Conservation (phyloP, 768 basidiomycete species). For the Gloeophyllum trabeum region DNA sequence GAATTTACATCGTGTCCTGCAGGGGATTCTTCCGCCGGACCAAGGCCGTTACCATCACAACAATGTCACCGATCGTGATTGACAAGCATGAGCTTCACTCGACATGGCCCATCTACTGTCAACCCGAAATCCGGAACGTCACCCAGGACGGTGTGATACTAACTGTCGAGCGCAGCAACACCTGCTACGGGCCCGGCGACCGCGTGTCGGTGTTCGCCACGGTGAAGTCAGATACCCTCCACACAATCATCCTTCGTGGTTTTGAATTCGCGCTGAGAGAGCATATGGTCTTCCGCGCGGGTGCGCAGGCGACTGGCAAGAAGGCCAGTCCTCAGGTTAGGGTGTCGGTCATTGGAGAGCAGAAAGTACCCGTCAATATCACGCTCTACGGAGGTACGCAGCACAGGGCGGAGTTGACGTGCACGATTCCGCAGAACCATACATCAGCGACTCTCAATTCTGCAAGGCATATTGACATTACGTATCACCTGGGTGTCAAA, state of each 20-base stretch:
- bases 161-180: constrained; percentile 60
- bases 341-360: constrained; percentile 48
- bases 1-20: no score
- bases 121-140: constrained; percentile 60
- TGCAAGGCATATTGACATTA: constrained; percentile 79
- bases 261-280: constrained; percentile 79
- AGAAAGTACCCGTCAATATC: constrained; percentile 60
- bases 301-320: constrained; percentile 40
- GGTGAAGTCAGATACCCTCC: constrained; percentile 57
- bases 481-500: constrained; percentile 66
- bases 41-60: constrained; percentile 57
- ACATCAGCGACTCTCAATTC: constrained; percentile 74
- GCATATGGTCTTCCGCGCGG: constrained; percentile 61
- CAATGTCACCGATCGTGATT: constrained; percentile 63
- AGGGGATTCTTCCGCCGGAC: constrained; percentile 80
- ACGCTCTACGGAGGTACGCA: constrained; percentile 63
- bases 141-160: constrained; percentile 62
- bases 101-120: constrained; percentile 85
- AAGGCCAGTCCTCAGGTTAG: constrained; percentile 49
- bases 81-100: constrained; percentile 93
- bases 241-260: constrained; percentile 66
- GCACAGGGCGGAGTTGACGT: constrained; percentile 63
- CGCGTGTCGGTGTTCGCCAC: constrained; percentile 61
- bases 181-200: constrained; percentile 84
- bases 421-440: constrained; percentile 59